A percentile compares a stretch with the other conserved stretches of the same genome.
phyloP scores from a whole-genome alignment of 495 filamentous ascomycete genomes.

The Hypoxylon trugodes region DNA sequence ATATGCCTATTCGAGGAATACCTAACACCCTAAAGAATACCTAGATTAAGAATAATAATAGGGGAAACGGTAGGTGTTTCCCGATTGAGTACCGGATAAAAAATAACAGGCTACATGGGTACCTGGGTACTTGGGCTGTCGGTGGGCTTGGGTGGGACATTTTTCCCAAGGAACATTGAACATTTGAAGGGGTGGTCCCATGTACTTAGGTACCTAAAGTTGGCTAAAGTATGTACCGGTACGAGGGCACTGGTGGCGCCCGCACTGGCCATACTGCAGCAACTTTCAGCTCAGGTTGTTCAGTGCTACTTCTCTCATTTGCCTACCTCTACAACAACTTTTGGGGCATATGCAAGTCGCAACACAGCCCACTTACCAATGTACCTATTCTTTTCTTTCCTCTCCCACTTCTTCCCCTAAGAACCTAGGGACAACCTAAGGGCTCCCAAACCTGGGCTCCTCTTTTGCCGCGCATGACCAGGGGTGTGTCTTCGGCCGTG shows the following conservation, averaged over 20 bases:
- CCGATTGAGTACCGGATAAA: constrained; percentile 12
- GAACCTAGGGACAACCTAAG: too few species aligned
- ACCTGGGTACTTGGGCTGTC: neutral
- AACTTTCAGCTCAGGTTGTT: constrained; percentile 57
- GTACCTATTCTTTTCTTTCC: too few species aligned
- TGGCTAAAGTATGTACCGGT: constrained; percentile 33
- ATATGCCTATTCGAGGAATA: too few species aligned
- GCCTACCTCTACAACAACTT: constrained; percentile 39
- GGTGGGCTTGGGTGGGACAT: neutral
- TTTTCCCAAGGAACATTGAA: constrained; percentile 2
- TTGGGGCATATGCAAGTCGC: constrained; percentile 54
- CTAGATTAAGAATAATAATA: neutral
- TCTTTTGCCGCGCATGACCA: constrained; percentile 47
- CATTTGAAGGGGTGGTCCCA: too few species aligned
- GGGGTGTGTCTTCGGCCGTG: constrained; percentile 38
- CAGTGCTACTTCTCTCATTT: constrained; percentile 46
- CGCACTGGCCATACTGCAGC: constrained; percentile 53
- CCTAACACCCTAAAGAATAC: neutral
- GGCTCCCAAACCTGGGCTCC: constrained; percentile 10
- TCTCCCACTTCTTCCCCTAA: too few species aligned
- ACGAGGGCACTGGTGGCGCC: constrained; percentile 47
- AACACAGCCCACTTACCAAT: constrained; percentile 56
- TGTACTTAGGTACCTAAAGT: too few species aligned
- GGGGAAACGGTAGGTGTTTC: constrained; percentile 24
- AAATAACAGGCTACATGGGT: constrained; percentile 13